Evolutionary conservation across 768 basidiomycete genomes (phyloP).

Genomic region (Leccinum disarticulatum): DNA sequence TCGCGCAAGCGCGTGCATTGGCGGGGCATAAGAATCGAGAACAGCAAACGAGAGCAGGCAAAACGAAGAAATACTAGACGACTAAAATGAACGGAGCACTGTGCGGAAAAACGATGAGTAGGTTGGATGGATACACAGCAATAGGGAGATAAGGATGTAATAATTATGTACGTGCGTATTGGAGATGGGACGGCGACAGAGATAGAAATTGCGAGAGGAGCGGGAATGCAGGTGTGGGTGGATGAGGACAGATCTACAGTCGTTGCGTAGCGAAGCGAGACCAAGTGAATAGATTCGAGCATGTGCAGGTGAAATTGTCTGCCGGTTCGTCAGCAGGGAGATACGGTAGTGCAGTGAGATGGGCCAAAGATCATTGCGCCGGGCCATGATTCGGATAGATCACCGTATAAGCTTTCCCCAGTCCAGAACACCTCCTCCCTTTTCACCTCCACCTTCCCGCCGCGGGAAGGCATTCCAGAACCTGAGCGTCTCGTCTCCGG

Average conservation of each 20-base stretch:
- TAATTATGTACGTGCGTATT: conserved; percentile 27
- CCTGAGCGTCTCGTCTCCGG: conserved; percentile 93
- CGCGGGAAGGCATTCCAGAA: conserved; percentile 99
- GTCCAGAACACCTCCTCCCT: conserved; percentile 42
- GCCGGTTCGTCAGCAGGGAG: conserved; percentile 11
- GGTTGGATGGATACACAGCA: conserved; percentile 26
- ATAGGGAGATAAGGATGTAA: conserved; percentile 29
- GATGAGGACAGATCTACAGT: conserved; percentile 24
- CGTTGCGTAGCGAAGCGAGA: conserved; percentile 13
- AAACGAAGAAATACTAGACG: conserved; percentile 14
- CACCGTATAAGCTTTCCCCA: conserved; percentile 54
- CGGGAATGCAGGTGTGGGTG: conserved; percentile 23
- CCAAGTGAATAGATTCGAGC: conserved; percentile 27
- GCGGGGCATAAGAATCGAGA: conserved; percentile 3
- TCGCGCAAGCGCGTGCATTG: conserved; percentile 4
- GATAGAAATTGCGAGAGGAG: conserved; percentile 15
- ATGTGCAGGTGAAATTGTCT: conserved; percentile 25
- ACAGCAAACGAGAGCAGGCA: conserved; percentile 22
- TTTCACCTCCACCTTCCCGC: conserved; percentile 45
- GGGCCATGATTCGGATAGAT: conserved; percentile 5
- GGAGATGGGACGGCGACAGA: neutral
- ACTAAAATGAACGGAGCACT: conserved; percentile 23
- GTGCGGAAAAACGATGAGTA: conserved; percentile 11
- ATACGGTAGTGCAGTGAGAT: conserved; percentile 5
- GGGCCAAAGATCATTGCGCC: conserved; percentile 1